Percentiles rank a stretch among this genome's conserved stretches.
Conservation (phyloP, 1,284 basidiomycete genomes). For the Apiotrichum domesticum region DNA sequence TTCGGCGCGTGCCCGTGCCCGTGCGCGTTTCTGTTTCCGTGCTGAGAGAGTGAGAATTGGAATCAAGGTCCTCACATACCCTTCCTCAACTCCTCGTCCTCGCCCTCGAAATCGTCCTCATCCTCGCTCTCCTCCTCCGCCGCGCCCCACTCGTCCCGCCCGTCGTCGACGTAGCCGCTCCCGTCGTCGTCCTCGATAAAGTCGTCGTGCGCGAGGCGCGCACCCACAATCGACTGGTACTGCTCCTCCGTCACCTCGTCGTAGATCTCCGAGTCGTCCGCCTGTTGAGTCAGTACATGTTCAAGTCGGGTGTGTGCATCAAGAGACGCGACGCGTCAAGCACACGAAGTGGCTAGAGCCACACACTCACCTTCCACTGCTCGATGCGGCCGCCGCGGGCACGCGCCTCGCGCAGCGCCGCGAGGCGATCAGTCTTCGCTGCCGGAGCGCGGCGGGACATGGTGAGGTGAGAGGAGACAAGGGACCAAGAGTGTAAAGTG, state of each 20-base stretch:
- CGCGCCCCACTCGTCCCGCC: conserved; percentile 84
- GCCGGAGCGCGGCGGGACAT: too few species aligned
- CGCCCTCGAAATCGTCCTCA: conserved; percentile 47
- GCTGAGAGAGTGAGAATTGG: conserved; percentile 14
- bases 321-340: too few species aligned
- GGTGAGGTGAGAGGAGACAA: too few species aligned
- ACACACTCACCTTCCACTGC: conserved; percentile 48
- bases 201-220: conserved; percentile 81
- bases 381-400: conserved; percentile 46
- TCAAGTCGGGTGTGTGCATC: too few species aligned
- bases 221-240: conserved; percentile 78
- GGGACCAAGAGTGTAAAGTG: too few species aligned
- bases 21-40: conserved; percentile 34
- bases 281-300: conserved; percentile 16
- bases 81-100: conserved; percentile 40
- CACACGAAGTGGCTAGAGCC: background rate
- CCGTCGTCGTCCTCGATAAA: conserved; percentile 87
- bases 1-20: conserved; percentile 17
- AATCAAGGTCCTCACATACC: conserved; percentile 20
- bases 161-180: conserved; percentile 89
- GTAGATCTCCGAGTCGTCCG: conserved; percentile 68
- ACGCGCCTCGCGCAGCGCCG: conserved; percentile 48
- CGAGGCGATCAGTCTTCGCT: conserved; percentile 35
- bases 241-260: conserved; percentile 90
- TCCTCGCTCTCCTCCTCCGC: conserved; percentile 48